A percentile compares a stretch with the other conserved stretches of the same genome.
Conservation (phyloP, 1,284 basidiomycete genomes). For the Boletus coffeatus region DNA sequence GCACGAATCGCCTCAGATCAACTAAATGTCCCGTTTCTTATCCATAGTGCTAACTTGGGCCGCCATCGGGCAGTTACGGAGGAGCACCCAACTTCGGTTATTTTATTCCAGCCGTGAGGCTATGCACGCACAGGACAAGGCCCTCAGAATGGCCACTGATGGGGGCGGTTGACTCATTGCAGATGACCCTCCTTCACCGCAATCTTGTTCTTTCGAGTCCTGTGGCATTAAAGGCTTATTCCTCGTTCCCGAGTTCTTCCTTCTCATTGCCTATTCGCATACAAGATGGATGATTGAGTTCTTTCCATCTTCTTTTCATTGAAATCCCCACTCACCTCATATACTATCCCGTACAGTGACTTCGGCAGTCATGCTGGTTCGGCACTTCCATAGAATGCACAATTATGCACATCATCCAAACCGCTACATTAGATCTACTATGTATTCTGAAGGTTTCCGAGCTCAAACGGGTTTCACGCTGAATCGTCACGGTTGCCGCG, state of each 20-base stretch:
- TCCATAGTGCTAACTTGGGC: background rate
- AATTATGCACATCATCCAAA: too few species aligned
- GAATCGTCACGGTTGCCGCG: too few species aligned
- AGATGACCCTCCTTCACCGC: background rate
- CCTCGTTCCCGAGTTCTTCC: slow-evolving; percentile 18
- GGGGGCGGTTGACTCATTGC: background rate
- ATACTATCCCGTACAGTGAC: too few species aligned
- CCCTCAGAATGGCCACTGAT: background rate
- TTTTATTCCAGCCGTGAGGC: background rate
- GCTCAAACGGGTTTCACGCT: too few species aligned
- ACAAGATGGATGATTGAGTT: slow-evolving; percentile 8
- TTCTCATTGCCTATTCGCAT: background rate
- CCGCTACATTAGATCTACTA: too few species aligned
- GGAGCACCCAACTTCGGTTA: background rate
- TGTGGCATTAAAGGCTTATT: background rate
- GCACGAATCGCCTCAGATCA: background rate
- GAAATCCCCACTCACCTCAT: slow-evolving; percentile 24
- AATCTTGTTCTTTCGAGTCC: background rate
- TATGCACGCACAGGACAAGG: background rate
- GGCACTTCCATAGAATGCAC: too few species aligned
- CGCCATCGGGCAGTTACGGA: slow-evolving; percentile 18
- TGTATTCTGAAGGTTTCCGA: too few species aligned
- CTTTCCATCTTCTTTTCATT: background rate
- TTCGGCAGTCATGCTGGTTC: too few species aligned
- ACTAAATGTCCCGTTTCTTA: too few species aligned